Base-by-base conservation (phyloP, 1,139 yeast genomes). In the Nakaseomyces delphensis region DNA sequence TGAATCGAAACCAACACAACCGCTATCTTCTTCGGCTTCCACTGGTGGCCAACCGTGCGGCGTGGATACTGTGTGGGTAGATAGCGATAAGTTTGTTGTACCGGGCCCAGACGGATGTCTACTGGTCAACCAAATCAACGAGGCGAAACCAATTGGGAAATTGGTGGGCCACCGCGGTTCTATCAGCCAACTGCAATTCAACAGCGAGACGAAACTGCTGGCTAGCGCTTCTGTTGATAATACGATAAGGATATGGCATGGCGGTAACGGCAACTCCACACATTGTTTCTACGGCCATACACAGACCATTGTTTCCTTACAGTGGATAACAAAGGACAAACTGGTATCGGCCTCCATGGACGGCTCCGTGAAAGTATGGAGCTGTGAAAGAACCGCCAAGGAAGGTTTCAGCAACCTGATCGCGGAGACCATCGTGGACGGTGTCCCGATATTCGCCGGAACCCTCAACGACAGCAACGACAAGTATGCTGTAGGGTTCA, bases 211-310 rank as follows among this genome's bases (percentile, higher is more conserved):
- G 4, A 76, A 74, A 49, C 60, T 80, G 33, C 67, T 87, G 37
- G 79, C 86, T 1, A 77, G 89, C 1, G 79, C 84, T 11, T 79
- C 93, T 1, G 95, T 84, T 57, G 96, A 87, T 57, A 73, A 75
- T 45, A 66, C 74, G 0, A 69, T 86, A 9, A 74, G 85, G 52
- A 67, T 86, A 13, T 87, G 95, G 95, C 73, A 71, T 53, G 78
- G 84, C 24, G 71, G 74, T 18, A 72, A 77, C 21, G 63, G 76
- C 16, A 76, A 73, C 43, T 60, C 70, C 16, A 55, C 65, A 15
- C 68, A 69, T 44, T 61, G 70, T 3, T 54, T 73, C 33, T 43
- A 54, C 5, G 77, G 76, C 0, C 84, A 79, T 54, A 63, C 74
- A 0, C 73, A 78, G 36, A 80, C 84, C 3, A 66, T 82, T 3